Conservation (phyloP, 352 stramenopile species). For the Globisporangium spiculum region DNA sequence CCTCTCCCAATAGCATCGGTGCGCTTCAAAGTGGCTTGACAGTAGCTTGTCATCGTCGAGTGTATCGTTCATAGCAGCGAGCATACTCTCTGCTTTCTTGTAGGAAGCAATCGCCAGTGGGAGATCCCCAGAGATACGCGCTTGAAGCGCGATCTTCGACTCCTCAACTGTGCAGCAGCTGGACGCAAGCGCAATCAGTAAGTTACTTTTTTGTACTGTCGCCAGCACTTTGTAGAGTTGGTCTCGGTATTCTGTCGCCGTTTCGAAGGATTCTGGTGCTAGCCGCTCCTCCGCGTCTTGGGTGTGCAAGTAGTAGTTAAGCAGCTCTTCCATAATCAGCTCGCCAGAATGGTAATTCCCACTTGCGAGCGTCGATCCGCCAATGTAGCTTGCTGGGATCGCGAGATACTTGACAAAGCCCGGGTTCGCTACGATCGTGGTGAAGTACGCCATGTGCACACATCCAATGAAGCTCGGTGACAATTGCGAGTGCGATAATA, state of each 20-base stretch:
- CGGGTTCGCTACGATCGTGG: slow-evolving; percentile 30
- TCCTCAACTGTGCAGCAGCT: slow-evolving; percentile 51
- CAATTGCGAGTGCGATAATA: slow-evolving; percentile 12
- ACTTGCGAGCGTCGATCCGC: slow-evolving; percentile 58
- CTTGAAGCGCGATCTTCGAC: slow-evolving; percentile 55
- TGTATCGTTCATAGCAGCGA: slow-evolving; percentile 41
- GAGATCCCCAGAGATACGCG: slow-evolving; percentile 66
- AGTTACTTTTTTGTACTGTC: slow-evolving; percentile 61
- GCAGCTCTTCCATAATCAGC: slow-evolving; percentile 60
- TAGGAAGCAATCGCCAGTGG: slow-evolving; percentile 69
- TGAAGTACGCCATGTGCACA: slow-evolving; percentile 51
- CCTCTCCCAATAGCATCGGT: slow-evolving; percentile 62
- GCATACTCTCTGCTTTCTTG: slow-evolving; percentile 54
- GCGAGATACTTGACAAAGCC: slow-evolving; percentile 28
- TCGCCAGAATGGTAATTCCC: slow-evolving; percentile 55
- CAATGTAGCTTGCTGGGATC: slow-evolving; percentile 40
- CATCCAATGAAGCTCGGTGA: slow-evolving; percentile 27
- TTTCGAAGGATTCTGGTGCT: slow-evolving; percentile 17
- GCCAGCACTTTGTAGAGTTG: slow-evolving; percentile 73
- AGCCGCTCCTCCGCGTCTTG: slow-evolving; percentile 6
- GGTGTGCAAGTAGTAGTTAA: slow-evolving; percentile 32
- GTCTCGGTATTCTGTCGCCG: slow-evolving; percentile 46
- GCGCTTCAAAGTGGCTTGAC: slow-evolving; percentile 37
- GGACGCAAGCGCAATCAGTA: slow-evolving; percentile 55
- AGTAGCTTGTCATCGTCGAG: slow-evolving; percentile 27